These are phyloP conservation scores for Postia placenta DNA, from an alignment of 768 basidiomycete species.

Conservation along the genomic window DNA sequence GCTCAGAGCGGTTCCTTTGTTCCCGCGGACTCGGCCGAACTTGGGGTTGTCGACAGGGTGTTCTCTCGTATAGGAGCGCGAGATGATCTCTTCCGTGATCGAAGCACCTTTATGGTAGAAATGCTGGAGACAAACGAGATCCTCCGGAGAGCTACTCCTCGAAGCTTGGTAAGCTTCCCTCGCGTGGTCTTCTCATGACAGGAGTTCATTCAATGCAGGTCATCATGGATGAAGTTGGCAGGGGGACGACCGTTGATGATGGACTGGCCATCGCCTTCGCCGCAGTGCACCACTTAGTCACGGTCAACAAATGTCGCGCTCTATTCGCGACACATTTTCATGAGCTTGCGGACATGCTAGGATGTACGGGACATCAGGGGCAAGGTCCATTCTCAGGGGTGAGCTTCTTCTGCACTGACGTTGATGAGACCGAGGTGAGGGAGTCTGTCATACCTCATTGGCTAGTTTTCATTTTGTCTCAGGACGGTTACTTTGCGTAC, in stretches of 20 bases:
- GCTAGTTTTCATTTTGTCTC: neutral
- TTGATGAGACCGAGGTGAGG: constrained; percentile 71
- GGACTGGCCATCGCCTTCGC: constrained; percentile 94
- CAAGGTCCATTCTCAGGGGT: constrained; percentile 52
- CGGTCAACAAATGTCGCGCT: constrained; percentile 69
- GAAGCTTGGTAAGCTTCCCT: constrained; percentile 60
- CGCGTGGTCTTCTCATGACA: neutral
- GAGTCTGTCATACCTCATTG: neutral
- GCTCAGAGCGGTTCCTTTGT: constrained; percentile 94
- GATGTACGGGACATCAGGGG: constrained; percentile 41
- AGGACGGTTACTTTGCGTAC: constrained; percentile 81
- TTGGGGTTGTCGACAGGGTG: constrained; percentile 86
- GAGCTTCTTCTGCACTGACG: constrained; percentile 85
- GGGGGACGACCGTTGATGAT: constrained; percentile 90
- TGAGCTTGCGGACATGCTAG: constrained; percentile 82
- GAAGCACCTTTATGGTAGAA: constrained; percentile 98
- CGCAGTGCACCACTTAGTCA: constrained; percentile 73
- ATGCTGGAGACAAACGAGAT: constrained; percentile 95
- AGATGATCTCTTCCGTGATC: constrained; percentile 89
- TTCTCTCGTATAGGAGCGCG: constrained; percentile 95
- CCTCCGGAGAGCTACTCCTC: constrained; percentile 71
- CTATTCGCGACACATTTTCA: constrained; percentile 99
- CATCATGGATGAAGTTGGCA: constrained; percentile 99
- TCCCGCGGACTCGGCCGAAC: constrained; percentile 71
- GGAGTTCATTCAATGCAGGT: constrained; percentile 43